Evolutionary conservation across 2,329 filamentous ascomycete species (phyloP).

Genomic region (Sphaerulina vaccinii): DNA sequence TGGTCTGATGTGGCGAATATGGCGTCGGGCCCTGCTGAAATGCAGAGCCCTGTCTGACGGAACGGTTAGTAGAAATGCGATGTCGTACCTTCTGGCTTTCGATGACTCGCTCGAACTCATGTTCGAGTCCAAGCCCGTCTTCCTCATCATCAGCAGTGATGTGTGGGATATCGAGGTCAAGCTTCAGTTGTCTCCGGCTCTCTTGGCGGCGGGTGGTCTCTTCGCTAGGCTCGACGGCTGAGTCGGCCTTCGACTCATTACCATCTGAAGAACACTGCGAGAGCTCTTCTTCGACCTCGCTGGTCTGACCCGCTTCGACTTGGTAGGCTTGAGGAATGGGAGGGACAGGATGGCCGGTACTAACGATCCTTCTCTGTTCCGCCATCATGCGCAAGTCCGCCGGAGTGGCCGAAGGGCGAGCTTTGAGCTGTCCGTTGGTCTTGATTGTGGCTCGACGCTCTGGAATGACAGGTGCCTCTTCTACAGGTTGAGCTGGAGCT

Average conservation of each 20-base stretch:
- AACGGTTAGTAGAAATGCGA: conserved; percentile 6
- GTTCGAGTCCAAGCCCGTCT: conserved; percentile 79
- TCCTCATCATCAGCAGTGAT: conserved; percentile 69
- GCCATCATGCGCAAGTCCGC: conserved; percentile 83
- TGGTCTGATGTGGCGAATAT: conserved; percentile 19
- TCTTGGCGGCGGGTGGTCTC: conserved; percentile 21
- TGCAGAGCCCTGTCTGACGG: not conserved
- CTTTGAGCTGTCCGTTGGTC: conserved; percentile 80
- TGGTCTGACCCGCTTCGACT: conserved; percentile 21
- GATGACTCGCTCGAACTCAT: conserved; percentile 92
- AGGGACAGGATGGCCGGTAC: conserved; percentile 57
- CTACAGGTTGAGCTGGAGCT: conserved; percentile 14
- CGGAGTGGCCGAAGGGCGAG: conserved; percentile 81
- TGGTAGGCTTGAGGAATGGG: conserved; percentile 34
- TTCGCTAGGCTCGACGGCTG: conserved; percentile 23
- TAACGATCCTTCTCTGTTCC: conserved; percentile 79
- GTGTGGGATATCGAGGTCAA: conserved; percentile 70
- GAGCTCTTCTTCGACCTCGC: conserved; percentile 22
- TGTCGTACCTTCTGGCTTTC: conserved; percentile 89
- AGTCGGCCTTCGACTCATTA: conserved; percentile 32
- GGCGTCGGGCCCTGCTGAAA: conserved; percentile 8
- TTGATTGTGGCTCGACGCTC: conserved; percentile 86
- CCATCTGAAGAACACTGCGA: conserved; percentile 31
- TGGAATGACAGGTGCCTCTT: conserved; percentile 55
- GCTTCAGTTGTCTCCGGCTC: conserved; percentile 26